Base-by-base conservation (phyloP, 1,284 basidiomycete species). In the Lignosus rhinocerotis region DNA sequence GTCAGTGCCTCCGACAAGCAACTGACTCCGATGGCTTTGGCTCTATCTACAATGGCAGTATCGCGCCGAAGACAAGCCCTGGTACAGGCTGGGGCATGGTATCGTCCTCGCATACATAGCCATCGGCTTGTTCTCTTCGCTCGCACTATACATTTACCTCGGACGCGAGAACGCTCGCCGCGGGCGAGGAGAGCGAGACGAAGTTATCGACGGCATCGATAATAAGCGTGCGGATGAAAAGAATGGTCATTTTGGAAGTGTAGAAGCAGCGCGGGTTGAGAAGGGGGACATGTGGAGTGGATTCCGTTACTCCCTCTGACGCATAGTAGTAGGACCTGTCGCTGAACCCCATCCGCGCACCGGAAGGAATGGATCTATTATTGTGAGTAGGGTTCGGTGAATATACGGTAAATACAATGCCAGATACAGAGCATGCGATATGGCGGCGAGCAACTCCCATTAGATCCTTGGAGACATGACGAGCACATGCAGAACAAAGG, bases 61-160 rank as follows among this genome's bases (percentile, higher is more conserved):
- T 70, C 85, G 87, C 33, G 80, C 81, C 1, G 73, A 70, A 45
- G 86, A 91, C 68, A 75, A 75, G 58, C 90, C 90, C 1, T 88
- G 86, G 83, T 92, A 87, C 68, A 78, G 80, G 10, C 75, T 91
- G 34, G 90, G 89, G 50, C 81, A 84, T 57, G 83, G 80, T 12
- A 77, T 92, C 32, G 84, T 91, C 38, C 75, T 89, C 53, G 80
- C 87, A 73, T 92, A 89, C 72, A 86, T 92, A 57, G 81, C 72
- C 32, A 75, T 90, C 46, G 89, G 88, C 7, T 73, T 87, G 59
- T 66, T 86, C 34, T 73, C 78, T 57, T 83, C 86, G 19, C 58
- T 76, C 9, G 53, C 69, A 10, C 79, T 81, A 71, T 73, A 80
- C 51, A 64, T 81, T 65, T 67, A 81, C 33, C 73, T 91, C 46